Base-by-base conservation (phyloP, 2,329 filamentous ascomycete genomes). In the Dactylellina cionopaga region DNA sequence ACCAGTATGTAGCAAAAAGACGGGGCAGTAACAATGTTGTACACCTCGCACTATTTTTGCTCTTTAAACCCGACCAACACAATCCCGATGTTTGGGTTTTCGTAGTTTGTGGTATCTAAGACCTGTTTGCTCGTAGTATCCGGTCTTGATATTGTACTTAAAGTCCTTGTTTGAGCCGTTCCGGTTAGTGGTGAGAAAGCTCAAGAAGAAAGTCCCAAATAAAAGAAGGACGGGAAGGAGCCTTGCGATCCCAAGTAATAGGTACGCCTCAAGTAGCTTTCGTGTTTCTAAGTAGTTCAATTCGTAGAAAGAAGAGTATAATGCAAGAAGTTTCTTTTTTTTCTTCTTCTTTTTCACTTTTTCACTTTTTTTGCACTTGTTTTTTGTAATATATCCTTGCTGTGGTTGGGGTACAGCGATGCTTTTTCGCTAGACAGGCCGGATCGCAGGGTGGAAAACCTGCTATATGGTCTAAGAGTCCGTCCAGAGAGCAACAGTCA, bases 21-120 rank as follows among this genome's bases (percentile, higher is more conserved):
- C 24, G 15, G 41, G 11, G 52, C 22, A 39, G 31, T 25, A 37
- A 25, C 39, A 39, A 64, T 39, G 66, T 72, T 59, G 58, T 44
- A 72, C 66, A 72, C 66, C 35, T 39, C 44, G 24, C 29, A 39
- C 47, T n/a, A 29, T 27, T 59, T 59, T 27, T 52, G 58, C 35
- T 13, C 27, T 59, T 22, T 27, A 58, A 59, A 55, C 44, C 59
- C 13, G 51, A 58, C 51, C 44, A 59, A 64, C 58, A 54, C 58
- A 25, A 35, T 52, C 31, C 65, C 65, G 49, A 63, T 58, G 49
- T 17, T 55, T 69, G 41, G 41, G 41, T 70, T 70, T 62, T 62
- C 56, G 65, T 70, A 33, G 47, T 47, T 39, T 49, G 47, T 69
- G 54, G 39, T 62, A 55, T 58, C 22, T 35, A 24, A 47, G 31